phyloP scores from a whole-genome alignment of 2,329 filamentous ascomycete genomes.

The Colletotrichum shisoi region DNA sequence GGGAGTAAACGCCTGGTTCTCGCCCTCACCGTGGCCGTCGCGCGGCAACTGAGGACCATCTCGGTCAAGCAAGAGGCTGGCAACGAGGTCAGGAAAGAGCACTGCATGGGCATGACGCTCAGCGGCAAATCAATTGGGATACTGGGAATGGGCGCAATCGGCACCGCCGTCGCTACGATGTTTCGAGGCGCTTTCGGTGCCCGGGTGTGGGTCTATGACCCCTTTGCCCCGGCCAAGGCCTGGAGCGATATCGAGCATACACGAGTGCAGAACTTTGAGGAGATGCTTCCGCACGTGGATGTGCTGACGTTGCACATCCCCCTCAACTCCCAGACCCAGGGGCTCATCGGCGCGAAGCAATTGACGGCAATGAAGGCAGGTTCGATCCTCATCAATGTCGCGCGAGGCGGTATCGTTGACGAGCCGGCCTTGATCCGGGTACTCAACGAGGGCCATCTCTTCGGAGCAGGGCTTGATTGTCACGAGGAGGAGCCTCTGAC shows the following conservation, averaged over 20 bases:
- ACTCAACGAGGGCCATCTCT: too few relatives aligned
- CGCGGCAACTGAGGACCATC: constrained; percentile 25
- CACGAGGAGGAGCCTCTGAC: too few relatives aligned
- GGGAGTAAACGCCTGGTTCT: too few relatives aligned
- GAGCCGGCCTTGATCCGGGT: too few relatives aligned
- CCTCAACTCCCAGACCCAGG: too few relatives aligned
- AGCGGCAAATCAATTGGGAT: constrained; percentile 48
- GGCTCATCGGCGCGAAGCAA: too few relatives aligned
- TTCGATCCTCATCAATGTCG: too few relatives aligned
- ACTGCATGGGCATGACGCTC: constrained; percentile 51
- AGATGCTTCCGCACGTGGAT: constrained; percentile 24
- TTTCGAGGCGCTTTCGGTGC: constrained; percentile 28
- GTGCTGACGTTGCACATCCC: constrained; percentile 28
- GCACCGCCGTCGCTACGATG: constrained; percentile 44
- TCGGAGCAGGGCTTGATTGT: too few relatives aligned
- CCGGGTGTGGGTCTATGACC: not conserved
- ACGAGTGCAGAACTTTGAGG: constrained; percentile 19
- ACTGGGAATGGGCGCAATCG: constrained; percentile 52
- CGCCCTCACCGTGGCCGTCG: not conserved
- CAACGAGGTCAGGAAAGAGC: constrained; percentile 49
- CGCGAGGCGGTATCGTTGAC: too few relatives aligned
- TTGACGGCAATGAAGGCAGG: too few relatives aligned
- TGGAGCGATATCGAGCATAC: constrained; percentile 17
- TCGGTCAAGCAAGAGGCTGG: constrained; percentile 4
- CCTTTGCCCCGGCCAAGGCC: too few relatives aligned